phyloP scores from a whole-genome alignment of 1,284 basidiomycete species.

The Coniferiporia sulphurascens region DNA sequence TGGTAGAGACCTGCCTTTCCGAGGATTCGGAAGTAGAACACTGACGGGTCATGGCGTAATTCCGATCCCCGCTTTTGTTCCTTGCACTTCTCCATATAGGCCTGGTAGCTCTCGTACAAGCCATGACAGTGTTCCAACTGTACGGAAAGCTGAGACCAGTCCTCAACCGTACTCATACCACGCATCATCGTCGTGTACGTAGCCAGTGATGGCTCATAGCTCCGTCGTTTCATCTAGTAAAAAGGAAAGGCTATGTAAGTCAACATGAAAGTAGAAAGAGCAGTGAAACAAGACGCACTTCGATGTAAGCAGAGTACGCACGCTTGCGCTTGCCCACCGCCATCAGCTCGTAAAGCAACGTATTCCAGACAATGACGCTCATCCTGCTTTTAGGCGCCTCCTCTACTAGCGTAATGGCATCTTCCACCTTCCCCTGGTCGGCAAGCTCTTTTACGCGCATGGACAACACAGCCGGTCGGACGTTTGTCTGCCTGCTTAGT shows the following conservation, averaged over 20 bases:
- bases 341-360: slow-evolving; percentile 57
- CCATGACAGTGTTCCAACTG: slow-evolving; percentile 56
- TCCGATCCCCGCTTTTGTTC: slow-evolving; percentile 39
- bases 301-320: slow-evolving; percentile 56
- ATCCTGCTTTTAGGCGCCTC: slow-evolving; percentile 62
- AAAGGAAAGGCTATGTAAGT: background rate
- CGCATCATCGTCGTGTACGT: slow-evolving; percentile 64
- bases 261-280: background rate
- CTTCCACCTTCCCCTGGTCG: slow-evolving; percentile 46
- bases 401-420: slow-evolving; percentile 57
- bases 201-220: slow-evolving; percentile 56
- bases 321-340: slow-evolving; percentile 49
- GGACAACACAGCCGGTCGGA: slow-evolving; percentile 8
- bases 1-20: slow-evolving; percentile 51
- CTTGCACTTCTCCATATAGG: slow-evolving; percentile 43
- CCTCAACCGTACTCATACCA: slow-evolving; percentile 51
- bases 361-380: slow-evolving; percentile 71
- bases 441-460: slow-evolving; percentile 46
- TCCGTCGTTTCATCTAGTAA: slow-evolving; percentile 73
- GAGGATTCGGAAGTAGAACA: slow-evolving; percentile 61
- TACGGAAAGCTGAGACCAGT: slow-evolving; percentile 51
- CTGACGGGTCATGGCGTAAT: slow-evolving; percentile 39
- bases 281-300: slow-evolving; percentile 42
- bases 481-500: background rate
- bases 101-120: slow-evolving; percentile 51